A percentile compares a stretch with the other conserved stretches of the same genome.
phyloP scores from a whole-genome alignment of 352 stramenopile genomes.

The Phytophthora pluvialis region DNA sequence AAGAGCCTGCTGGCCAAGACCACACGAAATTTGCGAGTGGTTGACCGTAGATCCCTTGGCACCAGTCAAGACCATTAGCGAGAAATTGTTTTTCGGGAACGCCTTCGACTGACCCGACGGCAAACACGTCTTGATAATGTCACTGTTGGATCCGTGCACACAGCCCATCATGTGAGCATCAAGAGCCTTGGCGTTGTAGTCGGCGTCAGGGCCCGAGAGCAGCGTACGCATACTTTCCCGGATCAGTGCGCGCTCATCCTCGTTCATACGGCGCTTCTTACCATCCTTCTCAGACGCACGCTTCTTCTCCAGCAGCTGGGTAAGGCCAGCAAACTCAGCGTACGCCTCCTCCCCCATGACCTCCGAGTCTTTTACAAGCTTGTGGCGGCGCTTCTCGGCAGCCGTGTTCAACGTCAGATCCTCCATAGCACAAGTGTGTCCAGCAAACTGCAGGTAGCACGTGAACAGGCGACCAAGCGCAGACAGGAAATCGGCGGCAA shows the following conservation, averaged over 20 bases:
- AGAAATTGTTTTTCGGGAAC: slow-evolving; percentile 99
- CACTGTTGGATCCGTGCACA: slow-evolving; percentile 91
- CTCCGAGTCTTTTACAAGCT: slow-evolving; percentile 89
- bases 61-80: slow-evolving; percentile 99
- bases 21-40: slow-evolving; percentile 99
- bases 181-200: slow-evolving; percentile 78
- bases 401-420: slow-evolving; percentile 97
- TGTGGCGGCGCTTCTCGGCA: slow-evolving; percentile 92
- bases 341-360: slow-evolving; percentile 85
- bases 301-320: slow-evolving; percentile 72
- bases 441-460: slow-evolving; percentile 97
- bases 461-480: slow-evolving; percentile 95
- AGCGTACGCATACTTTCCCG: slow-evolving; percentile 78
- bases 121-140: slow-evolving; percentile 99
- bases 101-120: slow-evolving; percentile 96
- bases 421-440: slow-evolving; percentile 99
- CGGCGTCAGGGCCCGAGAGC: slow-evolving; percentile 74
- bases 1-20: slow-evolving; percentile 98
- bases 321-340: slow-evolving; percentile 82
- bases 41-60: slow-evolving; percentile 99
- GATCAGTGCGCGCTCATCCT: slow-evolving; percentile 72
- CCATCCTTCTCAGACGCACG: slow-evolving; percentile 50
- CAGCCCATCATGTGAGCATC: slow-evolving; percentile 92
- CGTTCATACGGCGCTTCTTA: slow-evolving; percentile 88
- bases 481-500: slow-evolving; percentile 84